Evolutionary conservation across 306 rosid species (phyloP).

Genomic region (Trifolium subterraneum): DNA sequence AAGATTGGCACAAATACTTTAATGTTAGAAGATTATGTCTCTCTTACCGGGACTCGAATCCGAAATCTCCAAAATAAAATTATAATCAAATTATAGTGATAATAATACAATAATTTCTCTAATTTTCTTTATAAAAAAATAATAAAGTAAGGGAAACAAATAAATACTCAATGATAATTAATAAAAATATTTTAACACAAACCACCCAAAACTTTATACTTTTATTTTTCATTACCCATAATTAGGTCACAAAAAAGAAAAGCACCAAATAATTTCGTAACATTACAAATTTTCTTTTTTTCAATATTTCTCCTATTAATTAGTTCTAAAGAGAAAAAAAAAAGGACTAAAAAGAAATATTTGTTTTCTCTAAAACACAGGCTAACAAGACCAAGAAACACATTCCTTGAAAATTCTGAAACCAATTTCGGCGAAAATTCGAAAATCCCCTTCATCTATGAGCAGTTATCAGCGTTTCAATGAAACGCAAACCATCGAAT

Average conservation of each 20-base stretch:
- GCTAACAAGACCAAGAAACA: not conserved
- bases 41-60: no score
- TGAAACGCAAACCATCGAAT: slow-evolving; percentile 91
- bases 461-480: slow-evolving; percentile 90
- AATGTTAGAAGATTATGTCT: no score
- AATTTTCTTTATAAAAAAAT: not conserved
- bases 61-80: no score
- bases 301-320: slow-evolving; percentile 13
- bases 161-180: not conserved
- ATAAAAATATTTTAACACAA: not conserved
- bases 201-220: slow-evolving; percentile 2
- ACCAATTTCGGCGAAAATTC: not conserved
- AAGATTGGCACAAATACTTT: no score
- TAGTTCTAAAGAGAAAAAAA: slow-evolving; percentile 23
- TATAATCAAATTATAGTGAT: no score
- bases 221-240: not conserved
- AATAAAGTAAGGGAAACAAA: not conserved
- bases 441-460: slow-evolving; percentile 64
- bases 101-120: no score
- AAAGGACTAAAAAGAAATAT: not conserved
- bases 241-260: slow-evolving; percentile 2
- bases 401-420: not conserved
- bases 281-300: slow-evolving; percentile 23
- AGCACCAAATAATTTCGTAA: slow-evolving; percentile 6
- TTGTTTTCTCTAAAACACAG: slow-evolving; percentile 6